A percentile compares a stretch with the other conserved stretches of the same genome.
These are phyloP conservation scores for Litchi chinensis DNA, from an alignment of 345 rosid genomes.

Conservation along the genomic window DNA sequence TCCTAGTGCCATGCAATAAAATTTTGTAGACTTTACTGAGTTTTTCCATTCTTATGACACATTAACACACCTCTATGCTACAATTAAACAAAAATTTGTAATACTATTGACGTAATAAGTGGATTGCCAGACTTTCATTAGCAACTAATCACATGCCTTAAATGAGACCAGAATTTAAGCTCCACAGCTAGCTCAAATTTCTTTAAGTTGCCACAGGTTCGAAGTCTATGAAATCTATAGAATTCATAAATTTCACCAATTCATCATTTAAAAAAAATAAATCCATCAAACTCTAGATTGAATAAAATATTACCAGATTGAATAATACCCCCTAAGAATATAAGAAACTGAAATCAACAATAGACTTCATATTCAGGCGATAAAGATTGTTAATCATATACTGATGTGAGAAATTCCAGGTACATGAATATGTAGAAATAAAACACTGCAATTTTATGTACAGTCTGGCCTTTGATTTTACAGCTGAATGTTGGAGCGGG, in stretches of 20 bases:
- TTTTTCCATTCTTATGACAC: background rate
- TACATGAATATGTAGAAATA: background rate
- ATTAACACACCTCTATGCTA: background rate
- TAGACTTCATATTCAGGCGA: background rate
- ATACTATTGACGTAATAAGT: background rate
- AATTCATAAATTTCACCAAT: too few relatives aligned
- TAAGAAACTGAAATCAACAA: background rate
- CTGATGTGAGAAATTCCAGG: background rate
- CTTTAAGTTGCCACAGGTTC: background rate
- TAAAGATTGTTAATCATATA: background rate
- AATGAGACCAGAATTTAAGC: too few relatives aligned
- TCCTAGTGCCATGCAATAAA: background rate
- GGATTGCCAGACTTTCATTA: background rate
- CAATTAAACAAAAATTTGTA: background rate
- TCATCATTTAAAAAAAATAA: too few relatives aligned
- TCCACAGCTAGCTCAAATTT: background rate
- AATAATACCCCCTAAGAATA: background rate
- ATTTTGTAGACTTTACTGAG: background rate
- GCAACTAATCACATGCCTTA: background rate
- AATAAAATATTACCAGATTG: too few relatives aligned
- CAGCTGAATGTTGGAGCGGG: conserved; percentile 11
- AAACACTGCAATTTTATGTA: conserved; percentile 17
- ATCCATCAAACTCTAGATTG: too few relatives aligned
- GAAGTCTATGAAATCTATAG: too few relatives aligned
- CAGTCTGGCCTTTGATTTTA: conserved; percentile 14